Conservation (phyloP, 805 yeast species). For the Wickerhamiella alocasiicola region DNA sequence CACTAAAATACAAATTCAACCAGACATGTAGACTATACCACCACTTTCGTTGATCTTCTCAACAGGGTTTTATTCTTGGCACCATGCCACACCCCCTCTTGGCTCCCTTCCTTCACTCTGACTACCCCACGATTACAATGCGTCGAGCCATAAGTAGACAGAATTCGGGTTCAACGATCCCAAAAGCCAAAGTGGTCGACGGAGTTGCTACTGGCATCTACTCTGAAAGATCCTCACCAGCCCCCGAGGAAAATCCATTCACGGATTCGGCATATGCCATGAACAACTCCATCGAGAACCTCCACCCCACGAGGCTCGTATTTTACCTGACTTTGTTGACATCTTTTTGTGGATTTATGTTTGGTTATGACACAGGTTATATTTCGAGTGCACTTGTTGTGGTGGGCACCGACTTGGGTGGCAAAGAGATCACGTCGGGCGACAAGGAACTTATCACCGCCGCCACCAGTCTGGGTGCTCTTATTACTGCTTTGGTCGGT, state of each 20-base stretch:
- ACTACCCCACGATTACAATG: slow-evolving; percentile 1
- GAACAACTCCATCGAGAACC: slow-evolving; percentile 23
- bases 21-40: background rate
- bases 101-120: too few relatives aligned
- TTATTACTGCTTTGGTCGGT: slow-evolving; percentile 63
- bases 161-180: slow-evolving; percentile 5
- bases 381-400: slow-evolving; percentile 87
- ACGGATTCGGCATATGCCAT: slow-evolving; percentile 9
- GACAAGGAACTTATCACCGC: slow-evolving; percentile 85
- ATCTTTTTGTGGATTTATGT: slow-evolving; percentile 90
- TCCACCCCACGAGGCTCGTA: slow-evolving; percentile 40
- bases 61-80: background rate
- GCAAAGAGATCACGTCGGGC: slow-evolving; percentile 49
- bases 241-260: slow-evolving; percentile 4
- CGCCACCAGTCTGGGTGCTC: slow-evolving; percentile 89
- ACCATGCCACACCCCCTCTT: background rate
- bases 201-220: background rate
- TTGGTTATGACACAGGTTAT: slow-evolving; percentile 96
- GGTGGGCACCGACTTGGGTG: slow-evolving; percentile 56
- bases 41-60: background rate
- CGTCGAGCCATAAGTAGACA: slow-evolving; percentile 9
- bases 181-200: background rate
- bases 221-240: slow-evolving; percentile 1
- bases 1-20: background rate
- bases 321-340: slow-evolving; percentile 54